Evolutionary conservation across 1,139 yeast species (phyloP).

Genomic region (Lodderomyces theae): DNA sequence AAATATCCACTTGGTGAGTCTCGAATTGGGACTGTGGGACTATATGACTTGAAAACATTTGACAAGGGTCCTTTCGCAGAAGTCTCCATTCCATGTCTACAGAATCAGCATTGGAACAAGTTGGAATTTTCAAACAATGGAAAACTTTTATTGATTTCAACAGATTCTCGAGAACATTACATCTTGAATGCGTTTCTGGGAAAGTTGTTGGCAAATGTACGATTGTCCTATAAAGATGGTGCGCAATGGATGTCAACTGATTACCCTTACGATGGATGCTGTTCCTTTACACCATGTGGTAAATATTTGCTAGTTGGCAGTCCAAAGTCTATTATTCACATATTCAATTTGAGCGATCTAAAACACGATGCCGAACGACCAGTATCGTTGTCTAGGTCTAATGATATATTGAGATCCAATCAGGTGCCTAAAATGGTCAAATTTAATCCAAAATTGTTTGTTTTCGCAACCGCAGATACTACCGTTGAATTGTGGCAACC

Average conservation of each 20-base stretch:
- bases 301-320: constrained; percentile 63
- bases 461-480: constrained; percentile 80
- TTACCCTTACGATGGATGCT: constrained; percentile 58
- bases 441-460: constrained; percentile 75
- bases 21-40: constrained; percentile 44
- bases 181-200: constrained; percentile 76
- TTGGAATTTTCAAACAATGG: constrained; percentile 86
- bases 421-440: constrained; percentile 59
- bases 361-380: constrained; percentile 21
- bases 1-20: constrained; percentile 28
- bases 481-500: constrained; percentile 44
- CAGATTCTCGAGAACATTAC: constrained; percentile 53
- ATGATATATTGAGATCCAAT: constrained; percentile 22
- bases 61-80: constrained; percentile 55
- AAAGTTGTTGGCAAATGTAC: constrained; percentile 48
- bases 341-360: constrained; percentile 59
- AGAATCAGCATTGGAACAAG: constrained; percentile 53
- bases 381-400: constrained; percentile 10
- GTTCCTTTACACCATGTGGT: constrained; percentile 81
- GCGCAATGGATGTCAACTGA: constrained; percentile 28
- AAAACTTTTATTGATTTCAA: constrained; percentile 63
- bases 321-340: constrained; percentile 52
- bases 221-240: constrained; percentile 18
- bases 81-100: constrained; percentile 25
- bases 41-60: constrained; percentile 60